Percentiles rank a stretch among this genome's conserved stretches.
Evolutionary conservation across 768 basidiomycete genomes (phyloP).

Genomic region (Hericium rajendrae): DNA sequence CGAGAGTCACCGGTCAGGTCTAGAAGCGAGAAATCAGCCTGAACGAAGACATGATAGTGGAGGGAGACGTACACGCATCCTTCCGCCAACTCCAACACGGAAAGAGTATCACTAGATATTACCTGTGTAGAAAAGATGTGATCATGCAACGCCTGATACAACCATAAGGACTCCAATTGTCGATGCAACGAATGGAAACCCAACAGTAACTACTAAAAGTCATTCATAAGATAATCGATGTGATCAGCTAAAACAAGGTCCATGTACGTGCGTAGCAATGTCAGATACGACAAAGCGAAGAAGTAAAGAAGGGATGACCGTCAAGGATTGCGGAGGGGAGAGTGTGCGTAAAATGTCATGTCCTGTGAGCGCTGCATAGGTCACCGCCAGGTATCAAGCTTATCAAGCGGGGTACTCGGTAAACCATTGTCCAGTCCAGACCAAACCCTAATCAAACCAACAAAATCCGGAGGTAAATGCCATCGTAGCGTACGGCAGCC

Average conservation of each 20-base stretch:
- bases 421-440: constrained; percentile 9
- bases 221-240: background rate
- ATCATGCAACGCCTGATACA: background rate
- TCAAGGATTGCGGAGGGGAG: background rate
- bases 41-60: too few relatives aligned
- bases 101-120: too few relatives aligned
- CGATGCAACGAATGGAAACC: background rate
- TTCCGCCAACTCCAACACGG: too few relatives aligned
- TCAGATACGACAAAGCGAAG: background rate
- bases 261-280: background rate
- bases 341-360: background rate
- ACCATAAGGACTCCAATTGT: background rate
- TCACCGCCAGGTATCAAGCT: background rate
- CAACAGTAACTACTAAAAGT: background rate
- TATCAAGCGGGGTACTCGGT: background rate
- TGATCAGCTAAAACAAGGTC: background rate
- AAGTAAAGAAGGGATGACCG: background rate
- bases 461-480: background rate
- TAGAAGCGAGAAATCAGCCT: too few relatives aligned
- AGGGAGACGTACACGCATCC: too few relatives aligned
- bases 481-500: too few relatives aligned
- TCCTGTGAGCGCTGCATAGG: background rate
- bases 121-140: background rate
- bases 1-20: too few relatives aligned
- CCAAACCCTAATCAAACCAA: background rate